These are phyloP conservation scores for Salix suchowensis DNA, from an alignment of 345 rosid genomes.

Conservation along the genomic window DNA sequence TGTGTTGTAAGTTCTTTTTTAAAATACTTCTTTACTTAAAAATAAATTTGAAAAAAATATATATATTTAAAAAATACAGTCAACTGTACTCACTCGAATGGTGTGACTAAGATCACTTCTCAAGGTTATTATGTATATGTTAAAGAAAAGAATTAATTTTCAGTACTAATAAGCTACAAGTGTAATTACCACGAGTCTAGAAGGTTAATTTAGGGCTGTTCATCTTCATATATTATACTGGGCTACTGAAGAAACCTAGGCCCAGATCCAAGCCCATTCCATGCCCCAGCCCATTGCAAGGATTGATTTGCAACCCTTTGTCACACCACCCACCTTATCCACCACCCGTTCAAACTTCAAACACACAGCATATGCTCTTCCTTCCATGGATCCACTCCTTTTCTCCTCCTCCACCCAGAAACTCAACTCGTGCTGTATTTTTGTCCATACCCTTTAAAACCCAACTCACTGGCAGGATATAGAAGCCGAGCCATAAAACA, in stretches of 20 bases:
- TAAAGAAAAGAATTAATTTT: too few species aligned
- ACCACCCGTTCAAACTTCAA: not conserved
- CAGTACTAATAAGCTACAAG: too few species aligned
- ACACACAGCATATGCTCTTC: slow-evolving; percentile 26
- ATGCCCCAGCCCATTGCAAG: not conserved
- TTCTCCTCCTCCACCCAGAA: slow-evolving; percentile 40
- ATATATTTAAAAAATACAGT: too few species aligned
- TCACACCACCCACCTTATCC: slow-evolving; percentile 6
- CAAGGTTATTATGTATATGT: too few species aligned
- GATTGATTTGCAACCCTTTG: not conserved
- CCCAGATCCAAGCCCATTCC: not conserved
- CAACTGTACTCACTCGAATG: too few species aligned
- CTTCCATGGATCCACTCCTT: slow-evolving; percentile 39
- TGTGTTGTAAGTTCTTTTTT: too few species aligned
- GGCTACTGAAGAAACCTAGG: not conserved
- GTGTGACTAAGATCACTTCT: too few species aligned
- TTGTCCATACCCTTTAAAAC: not conserved
- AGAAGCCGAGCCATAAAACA: not conserved
- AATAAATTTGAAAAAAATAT: too few species aligned
- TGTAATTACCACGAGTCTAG: too few species aligned
- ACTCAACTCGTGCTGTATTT: not conserved
- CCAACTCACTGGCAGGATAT: not conserved
- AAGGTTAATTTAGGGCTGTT: too few species aligned
- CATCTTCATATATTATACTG: not conserved
- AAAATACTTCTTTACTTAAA: too few species aligned